Evolutionary conservation across 2,329 filamentous ascomycete genomes (phyloP), one percentile per base, ranked within the genome.

Genomic region (Fusarium sp.): DNA sequence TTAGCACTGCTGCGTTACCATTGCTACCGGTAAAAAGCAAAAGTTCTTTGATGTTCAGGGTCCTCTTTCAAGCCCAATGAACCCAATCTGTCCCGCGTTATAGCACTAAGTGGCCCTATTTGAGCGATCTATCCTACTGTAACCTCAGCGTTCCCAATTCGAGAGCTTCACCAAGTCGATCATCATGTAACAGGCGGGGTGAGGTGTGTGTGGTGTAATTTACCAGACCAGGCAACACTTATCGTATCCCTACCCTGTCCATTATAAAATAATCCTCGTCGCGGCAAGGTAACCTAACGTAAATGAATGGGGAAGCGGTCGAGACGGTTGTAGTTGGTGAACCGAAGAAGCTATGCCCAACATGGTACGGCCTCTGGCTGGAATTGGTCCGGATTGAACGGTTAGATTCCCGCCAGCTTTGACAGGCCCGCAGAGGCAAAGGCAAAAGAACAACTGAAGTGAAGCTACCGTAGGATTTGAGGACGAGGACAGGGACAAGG

Each of bases 401-500:
- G 76, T 67, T 77, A 74, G 76, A 75, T 75, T 55, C 66, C 76
- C 76, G 76, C 59, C 62, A 58, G 67, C 31, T 73, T 70, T 71
- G 72, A 74, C 75, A 77, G 64, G 58, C 54, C 57, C 58, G 36
- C 41, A 39, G 33, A 56, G 28, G 31, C 45, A 38, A 31, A 57
- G 39, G 17, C 31, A 45, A 47, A 39, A 36, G 39, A 47, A 58
- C 44, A 36, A 42, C n/a, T 55, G 9, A 20, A 52, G 31, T 33
- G 47, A 49, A 51, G 48, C 12, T 24, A 35, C 31, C n/a, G 39
- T 45, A 39, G 42, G 31, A 38, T 63, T 68, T 47, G 56, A 36
- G 49, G 42, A 51, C 12, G 22, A 51, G n/a, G 44, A 47, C 24
- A 33, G 54, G 44, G 42, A 26, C 48, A 39, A 60, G 41, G 49